phyloP scores from a whole-genome alignment of 257 asterid genomes.

The Anisodus acutangulus region DNA sequence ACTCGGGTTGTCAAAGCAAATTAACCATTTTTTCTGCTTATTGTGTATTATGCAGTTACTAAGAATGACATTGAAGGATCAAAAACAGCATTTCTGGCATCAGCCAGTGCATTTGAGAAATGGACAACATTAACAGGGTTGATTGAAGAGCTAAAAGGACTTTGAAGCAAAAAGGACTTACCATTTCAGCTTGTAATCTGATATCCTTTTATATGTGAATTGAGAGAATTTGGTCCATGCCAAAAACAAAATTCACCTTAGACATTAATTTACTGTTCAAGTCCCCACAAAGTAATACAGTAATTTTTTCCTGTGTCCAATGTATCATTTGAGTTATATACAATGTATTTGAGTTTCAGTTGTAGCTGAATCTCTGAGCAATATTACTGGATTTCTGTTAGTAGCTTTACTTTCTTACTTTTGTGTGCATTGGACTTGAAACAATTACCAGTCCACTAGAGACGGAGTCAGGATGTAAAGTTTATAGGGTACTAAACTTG shows the following conservation, averaged over 20 bases:
- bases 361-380: background rate
- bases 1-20: background rate
- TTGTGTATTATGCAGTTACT: constrained; percentile 51
- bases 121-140: constrained; percentile 82
- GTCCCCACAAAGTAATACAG: background rate
- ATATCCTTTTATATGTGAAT: background rate
- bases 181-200: background rate
- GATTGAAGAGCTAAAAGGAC: constrained; percentile 77
- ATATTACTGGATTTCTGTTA: background rate
- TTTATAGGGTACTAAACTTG: background rate
- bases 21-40: background rate
- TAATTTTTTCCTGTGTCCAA: background rate
- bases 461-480: background rate
- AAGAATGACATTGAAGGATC: constrained; percentile 75
- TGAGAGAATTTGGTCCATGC: background rate
- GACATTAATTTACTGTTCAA: background rate
- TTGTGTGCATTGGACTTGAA: background rate
- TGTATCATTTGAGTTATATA: background rate
- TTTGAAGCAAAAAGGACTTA: constrained; percentile 46
- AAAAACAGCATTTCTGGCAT: constrained; percentile 69
- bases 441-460: background rate
- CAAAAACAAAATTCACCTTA: background rate
- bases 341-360: background rate
- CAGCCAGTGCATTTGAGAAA: constrained; percentile 82
- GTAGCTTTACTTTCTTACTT: background rate